These are phyloP conservation scores for Ophiostoma ulmi DNA, from an alignment of 2,329 filamentous ascomycete genomes.

Conservation along the genomic window DNA sequence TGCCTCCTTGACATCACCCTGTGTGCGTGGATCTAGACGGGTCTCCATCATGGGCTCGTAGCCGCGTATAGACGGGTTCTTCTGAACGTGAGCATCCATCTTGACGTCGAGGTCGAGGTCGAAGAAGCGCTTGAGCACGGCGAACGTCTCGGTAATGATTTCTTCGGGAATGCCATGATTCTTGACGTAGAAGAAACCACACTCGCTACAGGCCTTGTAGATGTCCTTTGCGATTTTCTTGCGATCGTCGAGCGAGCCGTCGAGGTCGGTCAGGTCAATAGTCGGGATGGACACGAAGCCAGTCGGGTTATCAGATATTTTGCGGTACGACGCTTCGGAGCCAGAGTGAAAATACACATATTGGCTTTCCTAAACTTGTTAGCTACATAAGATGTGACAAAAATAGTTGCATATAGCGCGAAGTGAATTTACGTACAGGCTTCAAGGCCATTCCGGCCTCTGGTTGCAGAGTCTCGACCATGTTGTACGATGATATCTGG, in stretches of 20 bases:
- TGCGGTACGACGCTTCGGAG: conserved; percentile 33
- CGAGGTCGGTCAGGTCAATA: conserved; percentile 8
- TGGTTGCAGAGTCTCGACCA: conserved; percentile 3
- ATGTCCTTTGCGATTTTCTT: conserved; percentile 2
- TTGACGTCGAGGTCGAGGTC: conserved; percentile 23
- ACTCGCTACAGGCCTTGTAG: conserved; percentile 3
- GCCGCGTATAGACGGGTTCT: conserved; percentile 35
- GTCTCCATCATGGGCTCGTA: conserved; percentile 37
- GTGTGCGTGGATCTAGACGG: conserved; percentile 32
- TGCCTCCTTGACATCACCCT: conserved; percentile 30
- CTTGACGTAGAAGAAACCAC: conserved; percentile 26
- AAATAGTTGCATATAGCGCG: neutral
- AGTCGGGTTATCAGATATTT: conserved; percentile 30
- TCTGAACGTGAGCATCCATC: conserved; percentile 35
- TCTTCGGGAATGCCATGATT: conserved; percentile 27
- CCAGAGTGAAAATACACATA: conserved; percentile 35
- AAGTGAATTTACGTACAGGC: neutral
- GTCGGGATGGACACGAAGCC: conserved; percentile 28
- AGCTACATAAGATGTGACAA: neutral
- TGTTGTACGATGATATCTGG: neutral
- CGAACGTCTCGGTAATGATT: conserved; percentile 17
- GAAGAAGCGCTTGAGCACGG: conserved; percentile 26
- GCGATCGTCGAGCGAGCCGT: conserved; percentile 15
- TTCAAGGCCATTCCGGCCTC: conserved; percentile 3
- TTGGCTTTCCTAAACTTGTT: conserved; percentile 22